Conservation (phyloP, 768 basidiomycete species). For the Pleurotus pulmonarius region DNA sequence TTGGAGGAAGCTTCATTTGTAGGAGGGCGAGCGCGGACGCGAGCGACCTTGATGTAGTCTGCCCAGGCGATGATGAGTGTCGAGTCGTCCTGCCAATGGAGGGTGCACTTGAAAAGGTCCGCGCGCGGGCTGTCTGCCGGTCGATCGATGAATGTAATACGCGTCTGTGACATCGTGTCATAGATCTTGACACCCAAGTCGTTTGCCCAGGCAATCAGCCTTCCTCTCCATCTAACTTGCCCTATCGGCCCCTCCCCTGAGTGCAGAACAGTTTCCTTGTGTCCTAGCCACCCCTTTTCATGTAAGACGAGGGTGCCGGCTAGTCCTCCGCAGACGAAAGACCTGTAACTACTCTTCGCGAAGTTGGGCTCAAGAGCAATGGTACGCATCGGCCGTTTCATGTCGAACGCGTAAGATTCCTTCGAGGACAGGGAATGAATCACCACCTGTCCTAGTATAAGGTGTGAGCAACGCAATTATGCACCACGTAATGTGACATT, state of each 20-base stretch:
- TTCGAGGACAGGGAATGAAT: conserved; percentile 77
- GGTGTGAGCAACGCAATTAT: conserved; percentile 12
- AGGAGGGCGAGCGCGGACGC: conserved; percentile 62
- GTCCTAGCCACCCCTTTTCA: conserved; percentile 96
- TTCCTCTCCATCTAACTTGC: conserved; percentile 83
- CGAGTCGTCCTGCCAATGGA: conserved; percentile 90
- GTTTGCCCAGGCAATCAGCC: conserved; percentile 94
- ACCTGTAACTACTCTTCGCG: conserved; percentile 67
- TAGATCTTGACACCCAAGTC: conserved; percentile 94
- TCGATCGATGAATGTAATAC: conserved; percentile 84
- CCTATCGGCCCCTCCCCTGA: conserved; percentile 92
- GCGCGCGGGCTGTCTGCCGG: conserved; percentile 81
- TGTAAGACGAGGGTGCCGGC: conserved; percentile 82
- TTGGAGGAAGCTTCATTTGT: conserved; percentile 36
- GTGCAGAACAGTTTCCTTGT: conserved; percentile 83
- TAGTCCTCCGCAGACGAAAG: conserved; percentile 90
- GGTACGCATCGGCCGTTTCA: conserved; percentile 88
- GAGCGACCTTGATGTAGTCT: conserved; percentile 86
- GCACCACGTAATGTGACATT: conserved; percentile 17
- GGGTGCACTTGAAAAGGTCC: conserved; percentile 90
- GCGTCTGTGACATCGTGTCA: conserved; percentile 71
- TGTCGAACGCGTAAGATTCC: conserved; percentile 83
- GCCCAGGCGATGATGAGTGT: conserved; percentile 94
- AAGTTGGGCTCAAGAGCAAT: conserved; percentile 91
- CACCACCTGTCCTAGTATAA: conserved; percentile 76